Evolutionary conservation across 371 early-diverging fungal species (phyloP).

Genomic region (Thermomucor indicae-seudaticae): DNA sequence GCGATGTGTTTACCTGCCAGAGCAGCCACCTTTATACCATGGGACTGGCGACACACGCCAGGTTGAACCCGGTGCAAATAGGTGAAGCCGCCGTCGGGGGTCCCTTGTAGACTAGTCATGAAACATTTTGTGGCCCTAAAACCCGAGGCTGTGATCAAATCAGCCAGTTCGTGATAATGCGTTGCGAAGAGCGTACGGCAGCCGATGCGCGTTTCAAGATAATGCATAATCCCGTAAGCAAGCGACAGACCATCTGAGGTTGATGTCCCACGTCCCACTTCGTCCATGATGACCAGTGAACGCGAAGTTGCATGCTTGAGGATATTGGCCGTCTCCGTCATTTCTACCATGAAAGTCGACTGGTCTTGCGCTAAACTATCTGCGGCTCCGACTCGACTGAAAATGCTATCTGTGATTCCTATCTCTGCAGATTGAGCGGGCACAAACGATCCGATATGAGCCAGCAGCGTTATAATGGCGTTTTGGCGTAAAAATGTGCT

Average conservation of each 20-base stretch:
- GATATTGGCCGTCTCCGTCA: constrained; percentile 93
- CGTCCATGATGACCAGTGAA: constrained; percentile 96
- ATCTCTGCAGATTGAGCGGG: constrained; percentile 82
- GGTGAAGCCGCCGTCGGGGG: constrained; percentile 42
- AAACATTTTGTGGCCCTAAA: constrained; percentile 42
- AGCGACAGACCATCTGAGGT: constrained; percentile 91
- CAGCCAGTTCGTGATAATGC: constrained; percentile 90
- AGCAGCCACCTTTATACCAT: constrained; percentile 69
- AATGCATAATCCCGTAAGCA: constrained; percentile 83
- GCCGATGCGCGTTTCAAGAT: constrained; percentile 59
- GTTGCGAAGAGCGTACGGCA: constrained; percentile 90
- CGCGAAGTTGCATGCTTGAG: constrained; percentile 71
- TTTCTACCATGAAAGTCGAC: constrained; percentile 99
- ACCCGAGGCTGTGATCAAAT: constrained; percentile 15
- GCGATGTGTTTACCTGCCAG: constrained; percentile 49
- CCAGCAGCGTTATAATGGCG: constrained; percentile 83
- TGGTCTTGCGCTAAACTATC: constrained; percentile 80
- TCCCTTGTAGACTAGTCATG: constrained; percentile 52
- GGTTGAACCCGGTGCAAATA: constrained; percentile 58
- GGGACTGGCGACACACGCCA: constrained; percentile 62
- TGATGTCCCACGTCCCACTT: constrained; percentile 98
- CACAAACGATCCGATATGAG: constrained; percentile 93
- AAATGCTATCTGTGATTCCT: constrained; percentile 87
- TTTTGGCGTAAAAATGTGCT: constrained; percentile 88
- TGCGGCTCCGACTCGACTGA: constrained; percentile 80